Conservation (phyloP, 192 early-diverging fungal genomes). For the Rhizoclosmatium globosum region DNA sequence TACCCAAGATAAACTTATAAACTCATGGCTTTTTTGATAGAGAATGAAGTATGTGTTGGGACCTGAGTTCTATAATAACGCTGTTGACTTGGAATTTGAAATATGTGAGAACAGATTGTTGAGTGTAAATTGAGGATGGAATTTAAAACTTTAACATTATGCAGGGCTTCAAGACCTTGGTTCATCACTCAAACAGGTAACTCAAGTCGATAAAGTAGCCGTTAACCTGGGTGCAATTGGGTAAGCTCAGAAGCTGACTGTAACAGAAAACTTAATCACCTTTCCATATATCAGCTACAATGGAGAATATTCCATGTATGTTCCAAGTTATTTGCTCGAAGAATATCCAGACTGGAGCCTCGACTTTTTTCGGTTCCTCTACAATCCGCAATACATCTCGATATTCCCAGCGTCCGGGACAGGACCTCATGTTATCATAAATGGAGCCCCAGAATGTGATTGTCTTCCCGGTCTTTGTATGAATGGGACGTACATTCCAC, state of each 20-base stretch:
- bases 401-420: background rate
- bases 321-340: background rate
- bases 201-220: no score
- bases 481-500: background rate
- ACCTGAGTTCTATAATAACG: no score
- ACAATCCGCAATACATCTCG: background rate
- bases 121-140: no score
- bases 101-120: no score
- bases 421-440: background rate
- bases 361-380: background rate
- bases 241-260: background rate
- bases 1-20: no score
- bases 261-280: no score
- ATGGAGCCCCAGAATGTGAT: background rate
- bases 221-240: background rate
- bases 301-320: background rate
- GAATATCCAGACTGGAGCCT: background rate
- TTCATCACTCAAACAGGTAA: no score
- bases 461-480: background rate
- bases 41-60: no score
- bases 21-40: background rate
- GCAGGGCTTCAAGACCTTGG: background rate
- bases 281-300: background rate
- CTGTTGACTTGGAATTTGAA: no score
- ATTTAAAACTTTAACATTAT: no score